Evolutionary conservation across 2,329 filamentous ascomycete genomes (phyloP).

Genomic region (Dactylellina sp.): DNA sequence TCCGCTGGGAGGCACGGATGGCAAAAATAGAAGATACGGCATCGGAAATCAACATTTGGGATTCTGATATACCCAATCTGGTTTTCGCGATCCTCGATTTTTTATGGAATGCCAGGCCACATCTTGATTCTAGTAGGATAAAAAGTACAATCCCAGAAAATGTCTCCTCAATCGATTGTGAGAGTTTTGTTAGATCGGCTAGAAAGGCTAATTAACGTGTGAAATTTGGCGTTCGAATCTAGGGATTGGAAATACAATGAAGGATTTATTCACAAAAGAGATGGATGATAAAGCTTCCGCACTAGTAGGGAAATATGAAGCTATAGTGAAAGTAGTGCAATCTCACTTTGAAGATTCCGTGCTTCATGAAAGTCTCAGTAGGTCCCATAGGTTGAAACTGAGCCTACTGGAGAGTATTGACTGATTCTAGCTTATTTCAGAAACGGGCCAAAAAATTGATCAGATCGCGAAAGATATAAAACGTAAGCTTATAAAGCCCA

Average conservation of each 20-base stretch:
- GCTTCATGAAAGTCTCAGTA: constrained; percentile 27
- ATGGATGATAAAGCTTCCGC: constrained; percentile 13
- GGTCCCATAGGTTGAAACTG: background rate
- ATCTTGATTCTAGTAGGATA: constrained; percentile 25
- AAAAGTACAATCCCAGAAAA: constrained; percentile 27
- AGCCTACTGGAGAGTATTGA: background rate
- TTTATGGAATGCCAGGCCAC: constrained; percentile 28
- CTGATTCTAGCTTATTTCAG: background rate
- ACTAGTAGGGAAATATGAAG: constrained; percentile 23
- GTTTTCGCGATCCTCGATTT: constrained; percentile 29
- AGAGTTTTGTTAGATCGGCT: background rate
- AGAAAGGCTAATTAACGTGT: too few relatives aligned
- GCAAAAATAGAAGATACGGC: background rate
- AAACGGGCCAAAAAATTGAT: constrained; percentile 17
- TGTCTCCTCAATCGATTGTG: background rate
- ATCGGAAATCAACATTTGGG: constrained; percentile 13
- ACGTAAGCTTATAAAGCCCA: background rate
- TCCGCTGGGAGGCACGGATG: constrained; percentile 36
- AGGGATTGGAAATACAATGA: constrained; percentile 28
- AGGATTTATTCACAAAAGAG: constrained; percentile 34
- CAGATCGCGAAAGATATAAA: constrained; percentile 12
- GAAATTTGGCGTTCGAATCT: too few relatives aligned
- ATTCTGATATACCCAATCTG: constrained; percentile 25
- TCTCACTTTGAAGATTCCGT: constrained; percentile 29
- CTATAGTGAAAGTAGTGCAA: constrained; percentile 17